phyloP scores from a whole-genome alignment of 129 eudicot species.

The Rutidosis leptorrhynchoides region DNA sequence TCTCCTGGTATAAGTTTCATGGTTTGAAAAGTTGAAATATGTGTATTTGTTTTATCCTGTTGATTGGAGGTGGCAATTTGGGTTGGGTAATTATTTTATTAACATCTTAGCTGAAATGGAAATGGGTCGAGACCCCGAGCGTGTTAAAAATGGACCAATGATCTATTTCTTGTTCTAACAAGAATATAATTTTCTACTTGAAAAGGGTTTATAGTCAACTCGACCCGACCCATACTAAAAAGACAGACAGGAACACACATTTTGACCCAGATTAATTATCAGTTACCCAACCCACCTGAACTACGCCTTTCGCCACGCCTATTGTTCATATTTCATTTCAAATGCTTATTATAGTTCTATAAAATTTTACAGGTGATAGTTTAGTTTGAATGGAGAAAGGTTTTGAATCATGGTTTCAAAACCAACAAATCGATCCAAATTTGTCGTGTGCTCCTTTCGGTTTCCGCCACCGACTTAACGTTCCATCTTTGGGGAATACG shows the following conservation, averaged over 20 bases:
- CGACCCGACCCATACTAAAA: background rate
- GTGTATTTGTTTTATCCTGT: background rate
- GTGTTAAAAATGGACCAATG: no score
- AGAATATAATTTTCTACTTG: background rate
- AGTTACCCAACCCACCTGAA: background rate
- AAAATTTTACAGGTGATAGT: conserved; percentile 44
- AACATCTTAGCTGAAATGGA: background rate
- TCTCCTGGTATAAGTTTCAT: conserved; percentile 37
- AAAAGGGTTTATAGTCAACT: background rate
- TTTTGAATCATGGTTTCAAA: conserved; percentile 47
- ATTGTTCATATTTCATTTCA: background rate
- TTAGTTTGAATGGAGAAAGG: conserved; percentile 63
- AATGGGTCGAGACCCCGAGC: background rate
- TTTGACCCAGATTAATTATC: background rate
- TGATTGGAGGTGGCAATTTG: background rate
- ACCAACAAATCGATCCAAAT: conserved; percentile 40
- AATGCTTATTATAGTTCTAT: conserved; percentile 14
- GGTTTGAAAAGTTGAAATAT: background rate
- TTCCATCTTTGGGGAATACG: conserved; percentile 35
- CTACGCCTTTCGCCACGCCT: background rate
- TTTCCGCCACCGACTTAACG: conserved; percentile 29
- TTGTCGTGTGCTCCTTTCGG: conserved; percentile 34
- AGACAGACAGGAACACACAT: background rate
- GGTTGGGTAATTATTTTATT: background rate
- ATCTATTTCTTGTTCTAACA: background rate